Evolutionary conservation across 2,329 filamentous ascomycete species (phyloP).

Genomic region (Ilyonectria destructans): DNA sequence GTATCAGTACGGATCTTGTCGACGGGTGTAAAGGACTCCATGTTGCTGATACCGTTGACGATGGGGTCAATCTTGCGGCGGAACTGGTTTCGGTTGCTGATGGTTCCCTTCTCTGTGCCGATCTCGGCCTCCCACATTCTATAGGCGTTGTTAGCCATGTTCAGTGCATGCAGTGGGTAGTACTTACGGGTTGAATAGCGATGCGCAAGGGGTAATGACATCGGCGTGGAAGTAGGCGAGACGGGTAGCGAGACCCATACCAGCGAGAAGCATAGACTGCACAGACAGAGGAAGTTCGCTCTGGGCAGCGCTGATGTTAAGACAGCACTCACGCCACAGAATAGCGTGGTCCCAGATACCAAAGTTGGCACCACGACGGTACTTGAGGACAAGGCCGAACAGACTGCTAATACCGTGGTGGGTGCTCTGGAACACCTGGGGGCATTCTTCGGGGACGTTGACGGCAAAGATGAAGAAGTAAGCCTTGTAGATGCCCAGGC

Average conservation of each 20-base stretch:
- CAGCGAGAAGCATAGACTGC: slow-evolving; percentile 39
- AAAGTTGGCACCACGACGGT: slow-evolving; percentile 38
- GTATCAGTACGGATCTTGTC: slow-evolving; percentile 41
- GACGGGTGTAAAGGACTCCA: slow-evolving; percentile 38
- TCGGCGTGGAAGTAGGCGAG: slow-evolving; percentile 43
- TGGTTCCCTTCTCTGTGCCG: slow-evolving; percentile 36
- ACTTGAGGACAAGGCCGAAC: slow-evolving; percentile 39
- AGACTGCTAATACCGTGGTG: slow-evolving; percentile 42
- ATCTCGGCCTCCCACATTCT: slow-evolving; percentile 43
- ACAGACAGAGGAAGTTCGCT: slow-evolving; percentile 37
- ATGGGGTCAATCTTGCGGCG: slow-evolving; percentile 41
- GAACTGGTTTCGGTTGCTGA: slow-evolving; percentile 37
- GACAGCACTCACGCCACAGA: slow-evolving; percentile 40
- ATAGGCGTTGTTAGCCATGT: neutral
- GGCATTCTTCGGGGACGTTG: slow-evolving; percentile 36
- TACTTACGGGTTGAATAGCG: slow-evolving; percentile 42
- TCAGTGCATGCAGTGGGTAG: neutral
- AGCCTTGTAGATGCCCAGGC: slow-evolving; percentile 35
- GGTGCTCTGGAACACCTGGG: slow-evolving; percentile 41
- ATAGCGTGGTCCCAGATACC: slow-evolving; percentile 44
- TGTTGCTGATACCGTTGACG: slow-evolving; percentile 43
- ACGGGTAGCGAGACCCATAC: slow-evolving; percentile 38
- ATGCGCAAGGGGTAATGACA: slow-evolving; percentile 42
- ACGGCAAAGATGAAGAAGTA: slow-evolving; percentile 41
- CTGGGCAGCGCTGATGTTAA: slow-evolving; percentile 41